These are phyloP conservation scores for Zymoseptoria tritici DNA, from an alignment of 2,329 filamentous ascomycete species.

Conservation along the genomic window DNA sequence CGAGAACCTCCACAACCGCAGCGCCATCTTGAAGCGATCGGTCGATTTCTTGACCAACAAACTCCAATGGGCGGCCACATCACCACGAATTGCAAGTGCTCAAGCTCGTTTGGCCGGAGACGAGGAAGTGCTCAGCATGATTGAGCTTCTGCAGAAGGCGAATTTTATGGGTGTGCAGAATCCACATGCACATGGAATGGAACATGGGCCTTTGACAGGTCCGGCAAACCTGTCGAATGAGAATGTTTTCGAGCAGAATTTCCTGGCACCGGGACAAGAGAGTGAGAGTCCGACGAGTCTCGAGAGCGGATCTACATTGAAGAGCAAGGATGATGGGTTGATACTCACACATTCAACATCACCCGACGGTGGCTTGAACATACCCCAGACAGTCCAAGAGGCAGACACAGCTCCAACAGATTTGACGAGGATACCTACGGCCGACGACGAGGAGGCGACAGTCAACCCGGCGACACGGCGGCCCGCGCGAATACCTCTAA, in stretches of 20 bases:
- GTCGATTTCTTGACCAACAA: slow-evolving; percentile 96
- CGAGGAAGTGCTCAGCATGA: slow-evolving; percentile 79
- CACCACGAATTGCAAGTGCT: slow-evolving; percentile 70
- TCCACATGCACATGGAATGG: slow-evolving; percentile 53
- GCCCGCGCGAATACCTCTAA: slow-evolving; percentile 43
- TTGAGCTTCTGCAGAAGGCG: slow-evolving; percentile 76
- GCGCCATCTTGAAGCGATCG: slow-evolving; percentile 86
- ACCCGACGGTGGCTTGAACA: background rate
- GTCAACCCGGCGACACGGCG: slow-evolving; percentile 37
- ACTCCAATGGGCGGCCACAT: slow-evolving; percentile 70
- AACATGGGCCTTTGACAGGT: slow-evolving; percentile 62
- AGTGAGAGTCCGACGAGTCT: slow-evolving; percentile 38
- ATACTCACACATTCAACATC: background rate
- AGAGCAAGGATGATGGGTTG: background rate
- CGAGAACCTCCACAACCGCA: slow-evolving; percentile 81
- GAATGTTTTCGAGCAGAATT: slow-evolving; percentile 81
- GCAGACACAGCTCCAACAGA: background rate
- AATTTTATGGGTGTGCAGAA: slow-evolving; percentile 56
- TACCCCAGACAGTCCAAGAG: background rate
- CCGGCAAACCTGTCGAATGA: slow-evolving; percentile 64
- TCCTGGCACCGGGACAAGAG: slow-evolving; percentile 38
- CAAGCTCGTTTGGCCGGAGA: slow-evolving; percentile 78
- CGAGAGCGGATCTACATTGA: slow-evolving; percentile 1
- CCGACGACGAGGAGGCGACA: slow-evolving; percentile 19
- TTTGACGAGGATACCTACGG: slow-evolving; percentile 5